These are phyloP conservation scores for Aurantiochytrium sp. DNA, from an alignment of 108 stramenopile species.

Conservation along the genomic window DNA sequence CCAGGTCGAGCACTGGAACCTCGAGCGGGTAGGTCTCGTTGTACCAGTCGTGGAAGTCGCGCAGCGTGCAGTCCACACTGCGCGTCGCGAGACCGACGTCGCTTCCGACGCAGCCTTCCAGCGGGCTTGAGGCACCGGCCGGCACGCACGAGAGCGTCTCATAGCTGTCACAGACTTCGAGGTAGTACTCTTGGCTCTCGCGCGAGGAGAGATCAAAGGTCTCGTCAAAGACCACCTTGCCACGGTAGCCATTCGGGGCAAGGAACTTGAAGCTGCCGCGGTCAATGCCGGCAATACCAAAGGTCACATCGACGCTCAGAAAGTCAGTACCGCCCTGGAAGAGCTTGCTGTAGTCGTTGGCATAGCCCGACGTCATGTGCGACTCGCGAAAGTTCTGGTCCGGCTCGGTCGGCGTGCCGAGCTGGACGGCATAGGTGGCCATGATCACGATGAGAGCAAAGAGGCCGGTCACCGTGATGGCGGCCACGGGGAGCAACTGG, in stretches of 20 bases:
- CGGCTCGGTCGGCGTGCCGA: constrained; percentile 33
- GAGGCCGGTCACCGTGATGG: not conserved
- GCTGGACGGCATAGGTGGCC: not conserved
- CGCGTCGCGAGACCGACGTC: not conserved
- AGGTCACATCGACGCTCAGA: constrained; percentile 26
- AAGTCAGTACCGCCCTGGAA: not conserved
- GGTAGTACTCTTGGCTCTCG: not conserved
- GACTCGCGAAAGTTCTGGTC: constrained; percentile 30
- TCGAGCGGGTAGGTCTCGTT: not conserved
- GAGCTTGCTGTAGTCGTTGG: not conserved
- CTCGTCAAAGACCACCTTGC: not conserved
- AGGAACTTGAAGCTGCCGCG: constrained; percentile 29
- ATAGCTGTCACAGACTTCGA: constrained; percentile 18
- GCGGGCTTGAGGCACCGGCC: not conserved
- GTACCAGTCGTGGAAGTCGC: not conserved
- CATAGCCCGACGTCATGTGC: constrained; percentile 35
- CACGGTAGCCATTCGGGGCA: constrained; percentile 31
- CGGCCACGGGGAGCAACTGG: not conserved
- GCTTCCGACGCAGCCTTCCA: not conserved
- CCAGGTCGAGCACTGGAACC: not conserved
- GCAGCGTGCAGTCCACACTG: not conserved
- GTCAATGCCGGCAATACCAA: constrained; percentile 37
- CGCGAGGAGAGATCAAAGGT: constrained; percentile 27
- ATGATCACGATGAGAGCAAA: constrained; percentile 17
- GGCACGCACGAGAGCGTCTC: not conserved